Evolutionary conservation across 2,329 filamentous ascomycete genomes (phyloP), one percentile per base, ranked within the genome.

Genomic region (Xylaria sp.): DNA sequence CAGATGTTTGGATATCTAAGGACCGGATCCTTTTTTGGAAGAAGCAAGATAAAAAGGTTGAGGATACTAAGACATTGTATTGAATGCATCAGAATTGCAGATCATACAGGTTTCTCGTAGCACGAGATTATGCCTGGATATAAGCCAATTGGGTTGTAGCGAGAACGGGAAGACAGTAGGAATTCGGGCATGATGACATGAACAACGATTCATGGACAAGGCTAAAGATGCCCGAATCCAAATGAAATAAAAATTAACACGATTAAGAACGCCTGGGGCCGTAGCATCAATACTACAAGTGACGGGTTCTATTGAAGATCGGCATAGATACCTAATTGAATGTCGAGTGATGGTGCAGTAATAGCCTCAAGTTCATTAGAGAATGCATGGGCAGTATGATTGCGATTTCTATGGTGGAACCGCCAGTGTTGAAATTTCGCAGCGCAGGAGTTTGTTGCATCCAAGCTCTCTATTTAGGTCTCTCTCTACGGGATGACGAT

Each of bases 21-120:
- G 65, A 66, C 65, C 56, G 56, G 55, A 47, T 60, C 59, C 61
- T 67, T 60, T 58, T 64, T 42, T 58, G 61, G 60, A 42, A 65
- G 54, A 66, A 53, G 39, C 24, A 53, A 62, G 45, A 59, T 58
- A 60, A 57, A 27, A 68, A 53, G 58, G 60, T 21, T 60, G 53
- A 67, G 68, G 65, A 69, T 60, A 60, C 65, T 57, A 36, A 67
- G 55, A 68, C 57, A 61, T 63, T 71, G 68, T 68, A 68, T 67
- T 65, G 57, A 67, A 61, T 66, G 65, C 65, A 60, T 64, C 45
- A 34, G 57, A 61, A 51, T 63, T 62, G 57, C 59, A 50, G 65
- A 64, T 56, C 36, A 65, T 45, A 32, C 45, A 42, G 62, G 65
- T 34, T 57, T 61, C 63, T 70, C 63, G 61, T 69, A 61, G 47